Evolutionary conservation across 495 filamentous ascomycete species (phyloP), one percentile per base, ranked within the genome.

Genomic region (Xylona heveae): DNA sequence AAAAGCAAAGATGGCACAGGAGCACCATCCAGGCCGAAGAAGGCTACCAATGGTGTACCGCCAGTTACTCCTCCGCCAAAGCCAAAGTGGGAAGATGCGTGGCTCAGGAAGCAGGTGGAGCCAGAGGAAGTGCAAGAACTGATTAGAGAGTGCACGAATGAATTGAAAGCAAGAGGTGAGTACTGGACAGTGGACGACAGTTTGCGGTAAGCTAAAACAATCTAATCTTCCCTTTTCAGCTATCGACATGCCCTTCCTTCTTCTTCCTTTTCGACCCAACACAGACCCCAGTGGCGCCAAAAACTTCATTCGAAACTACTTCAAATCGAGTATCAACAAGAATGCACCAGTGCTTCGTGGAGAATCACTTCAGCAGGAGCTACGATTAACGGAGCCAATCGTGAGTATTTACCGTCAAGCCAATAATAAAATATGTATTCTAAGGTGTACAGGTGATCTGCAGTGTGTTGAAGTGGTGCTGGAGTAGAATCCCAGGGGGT

Each of bases 401-500:
- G 85, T 93, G 57, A 39, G 61, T 44, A 16, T 19, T 17, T 32
- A 10, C 12, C 43, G 48, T 42, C 10, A 24, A 9, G 13, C 34
- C 23, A 6, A 19, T 17, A 19, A 10, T 29, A 22, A 8, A 32
- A 28, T 14, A 17, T 37, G n/a, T n/a, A n/a, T n/a, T n/a, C n/a
- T 14, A 33, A 35, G 34, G 5, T 23, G 19, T 29, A 22, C 43
- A 92, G 83, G 84, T 92, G 34, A 61, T 97, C 28, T 82, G 79
- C 41, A 84, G 83, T 45, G 81, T 94, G 19, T 57, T 94, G 41
- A 97, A 95, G 61, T 97, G 88, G 88, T 94, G 88, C 51, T 97
- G 88, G 88, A 83, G 80, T 52, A 67, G 88, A 61, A 58, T 97
- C 23, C 69, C 75, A 23, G 83, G 85, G 30, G 88, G 88, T 43